Conservation (phyloP, 208 protist species). For the Leishmania martiniquensis region DNA sequence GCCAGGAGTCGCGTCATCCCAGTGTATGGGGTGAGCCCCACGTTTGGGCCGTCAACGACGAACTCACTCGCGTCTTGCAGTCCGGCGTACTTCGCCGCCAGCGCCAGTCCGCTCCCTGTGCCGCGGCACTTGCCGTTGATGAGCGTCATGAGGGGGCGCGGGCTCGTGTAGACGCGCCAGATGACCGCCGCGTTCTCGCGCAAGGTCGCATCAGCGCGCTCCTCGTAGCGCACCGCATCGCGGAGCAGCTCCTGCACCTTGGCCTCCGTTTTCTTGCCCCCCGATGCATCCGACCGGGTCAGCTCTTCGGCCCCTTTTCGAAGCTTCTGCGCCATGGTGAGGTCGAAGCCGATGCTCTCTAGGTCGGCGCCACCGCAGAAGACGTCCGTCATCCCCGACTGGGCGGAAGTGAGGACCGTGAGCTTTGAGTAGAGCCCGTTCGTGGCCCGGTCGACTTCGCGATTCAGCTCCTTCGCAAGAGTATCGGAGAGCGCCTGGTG, state of each 20-base stretch:
- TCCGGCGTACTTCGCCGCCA: constrained; percentile 87
- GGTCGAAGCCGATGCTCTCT: constrained; percentile 68
- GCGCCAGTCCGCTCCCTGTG: constrained; percentile 83
- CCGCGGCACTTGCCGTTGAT: constrained; percentile 91
- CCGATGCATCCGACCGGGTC: constrained; percentile 1
- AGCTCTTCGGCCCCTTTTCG: constrained; percentile 30
- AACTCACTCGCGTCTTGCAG: constrained; percentile 87
- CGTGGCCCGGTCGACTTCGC: constrained; percentile 78
- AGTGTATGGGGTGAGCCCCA: constrained; percentile 84
- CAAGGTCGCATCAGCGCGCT: constrained; percentile 74
- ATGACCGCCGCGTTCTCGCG: constrained; percentile 84
- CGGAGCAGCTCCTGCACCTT: constrained; percentile 56
- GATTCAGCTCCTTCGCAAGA: constrained; percentile 69
- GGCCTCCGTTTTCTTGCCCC: constrained; percentile 19
- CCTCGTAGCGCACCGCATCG: constrained; percentile 75
- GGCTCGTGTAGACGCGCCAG: constrained; percentile 78
- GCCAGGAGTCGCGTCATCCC: constrained; percentile 84
- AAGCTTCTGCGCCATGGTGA: constrained; percentile 62
- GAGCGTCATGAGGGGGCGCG: constrained; percentile 85
- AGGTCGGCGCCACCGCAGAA: constrained; percentile 87
- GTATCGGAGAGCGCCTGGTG: constrained; percentile 76
- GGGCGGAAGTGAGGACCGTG: constrained; percentile 86
- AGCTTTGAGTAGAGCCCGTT: constrained; percentile 88
- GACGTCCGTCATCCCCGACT: constrained; percentile 86
- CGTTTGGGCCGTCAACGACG: constrained; percentile 82